A percentile compares a stretch with the other conserved stretches of the same genome.
Evolutionary conservation across 1,284 basidiomycete genomes (phyloP).

Genomic region (Austroboletus niveus): DNA sequence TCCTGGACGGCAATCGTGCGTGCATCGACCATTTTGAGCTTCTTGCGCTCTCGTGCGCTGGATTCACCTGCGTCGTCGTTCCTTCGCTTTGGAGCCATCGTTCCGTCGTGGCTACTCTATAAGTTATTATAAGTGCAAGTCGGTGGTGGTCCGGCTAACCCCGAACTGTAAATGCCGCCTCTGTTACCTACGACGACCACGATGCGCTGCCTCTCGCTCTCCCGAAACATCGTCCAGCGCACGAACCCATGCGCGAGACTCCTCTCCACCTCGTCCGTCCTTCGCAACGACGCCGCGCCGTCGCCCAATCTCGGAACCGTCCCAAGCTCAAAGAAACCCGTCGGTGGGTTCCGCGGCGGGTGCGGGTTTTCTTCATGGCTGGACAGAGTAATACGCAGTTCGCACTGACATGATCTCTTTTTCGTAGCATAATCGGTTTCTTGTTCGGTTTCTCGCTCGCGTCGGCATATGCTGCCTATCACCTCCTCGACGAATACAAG

Average conservation of each 20-base stretch:
- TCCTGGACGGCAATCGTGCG: slow-evolving; percentile 68
- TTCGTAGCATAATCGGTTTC: slow-evolving; percentile 78
- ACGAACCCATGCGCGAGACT: slow-evolving; percentile 27
- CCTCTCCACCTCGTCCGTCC: slow-evolving; percentile 40
- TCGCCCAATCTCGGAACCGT: slow-evolving; percentile 54
- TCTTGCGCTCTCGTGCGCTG: slow-evolving; percentile 62
- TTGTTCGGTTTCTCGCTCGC: slow-evolving; percentile 86
- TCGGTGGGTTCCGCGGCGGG: slow-evolving; percentile 87
- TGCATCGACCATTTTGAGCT: slow-evolving; percentile 57
- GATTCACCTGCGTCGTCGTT: slow-evolving; percentile 37
- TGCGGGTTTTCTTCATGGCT: slow-evolving; percentile 36
- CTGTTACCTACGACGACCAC: slow-evolving; percentile 35
- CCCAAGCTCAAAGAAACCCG: slow-evolving; percentile 68
- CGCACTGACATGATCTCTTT: slow-evolving; percentile 6
- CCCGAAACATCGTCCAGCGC: slow-evolving; percentile 22
- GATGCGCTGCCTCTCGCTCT: slow-evolving; percentile 35
- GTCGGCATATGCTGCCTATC: slow-evolving; percentile 82
- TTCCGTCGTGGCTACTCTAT: not conserved
- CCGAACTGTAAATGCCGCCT: slow-evolving; percentile 14
- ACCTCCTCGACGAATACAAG: slow-evolving; percentile 89
- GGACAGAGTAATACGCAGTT: not conserved
- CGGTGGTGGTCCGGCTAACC: slow-evolving; percentile 16
- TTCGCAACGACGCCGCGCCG: slow-evolving; percentile 47
- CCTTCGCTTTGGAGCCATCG: slow-evolving; percentile 56
- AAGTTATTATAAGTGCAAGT: too few relatives aligned